Evolutionary conservation across 164 flowering plant genomes (phyloP), one percentile per base, ranked within the genome.

Genomic region (Chloranthus sessilifolius): DNA sequence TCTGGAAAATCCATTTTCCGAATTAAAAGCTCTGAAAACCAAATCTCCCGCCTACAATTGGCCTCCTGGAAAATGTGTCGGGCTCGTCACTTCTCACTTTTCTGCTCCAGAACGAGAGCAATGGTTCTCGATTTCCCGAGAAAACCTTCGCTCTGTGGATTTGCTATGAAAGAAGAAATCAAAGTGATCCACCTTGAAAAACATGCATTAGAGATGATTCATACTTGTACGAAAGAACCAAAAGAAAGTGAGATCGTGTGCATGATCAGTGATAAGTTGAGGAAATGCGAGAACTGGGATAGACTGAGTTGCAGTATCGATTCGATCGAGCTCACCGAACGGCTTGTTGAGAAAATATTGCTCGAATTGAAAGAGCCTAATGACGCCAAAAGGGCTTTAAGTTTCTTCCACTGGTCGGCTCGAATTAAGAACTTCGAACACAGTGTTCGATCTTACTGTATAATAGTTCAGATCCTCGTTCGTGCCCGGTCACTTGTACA

Each of bases 391-490:
- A 57, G 52, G 3, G 92, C 86, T 11, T 49, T 91, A 24, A 68
- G 56, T 9, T 91, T 91, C 67, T 88, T 91, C 64, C 92, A 88
- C 56, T 91, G 96, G 98, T 71, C 88, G 2, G 71, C 86, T 0
- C 55, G 59, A 6, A 21, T 31, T 3, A 56, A 60, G 42, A 59
- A 69, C 7, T 47, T 59, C 22, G 47, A 57, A 33, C 98, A 85
- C 43, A 73, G 69, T 26, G 7, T 74, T 48, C 60, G 47, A 1
- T 60, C 72, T 2, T 91, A 85, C 59, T 69, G 81, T 47, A 46
- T 81, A 4, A 50, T 66, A 4, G 60, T 85, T 58, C 92, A 85
- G 26, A 74, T 79, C 50, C 57, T 83, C 20, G 82, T 74, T 23
- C 64, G 69, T 43, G 81, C 88, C 10, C 47, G 60, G 33, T 42